Evolutionary conservation across 257 asterid species (phyloP).

Genomic region (Nicotiana paniculata): DNA sequence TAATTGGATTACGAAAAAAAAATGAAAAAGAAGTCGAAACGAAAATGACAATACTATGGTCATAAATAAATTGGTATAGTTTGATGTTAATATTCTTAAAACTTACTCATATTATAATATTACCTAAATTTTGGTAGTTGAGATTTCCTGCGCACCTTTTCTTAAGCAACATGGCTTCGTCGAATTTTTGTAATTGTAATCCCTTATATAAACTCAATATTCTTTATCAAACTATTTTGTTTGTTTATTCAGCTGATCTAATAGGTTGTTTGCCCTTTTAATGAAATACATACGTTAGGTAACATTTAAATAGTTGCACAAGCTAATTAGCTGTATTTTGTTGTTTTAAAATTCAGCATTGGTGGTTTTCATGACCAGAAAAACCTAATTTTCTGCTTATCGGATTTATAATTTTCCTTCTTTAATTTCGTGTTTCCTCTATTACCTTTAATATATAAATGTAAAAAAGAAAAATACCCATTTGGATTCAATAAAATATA

Average conservation of each 20-base stretch:
- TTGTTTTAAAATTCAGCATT: not conserved
- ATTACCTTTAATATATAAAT: not conserved
- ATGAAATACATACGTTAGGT: not conserved
- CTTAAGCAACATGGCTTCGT: no score
- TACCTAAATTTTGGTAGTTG: not conserved
- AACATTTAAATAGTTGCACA: not conserved
- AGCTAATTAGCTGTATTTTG: no score
- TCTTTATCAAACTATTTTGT: no score
- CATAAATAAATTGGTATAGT: not conserved
- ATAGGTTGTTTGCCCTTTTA: not conserved
- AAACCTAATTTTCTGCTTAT: not conserved
- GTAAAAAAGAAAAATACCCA: no score
- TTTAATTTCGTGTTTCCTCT: not conserved
- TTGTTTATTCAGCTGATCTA: not conserved
- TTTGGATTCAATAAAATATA: no score
- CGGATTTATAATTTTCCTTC: not conserved
- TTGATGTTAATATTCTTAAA: not conserved
- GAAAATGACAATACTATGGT: not conserved
- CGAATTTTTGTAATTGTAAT: no score
- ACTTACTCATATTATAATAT: not conserved
- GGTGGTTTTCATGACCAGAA: not conserved
- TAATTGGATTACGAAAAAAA: not conserved
- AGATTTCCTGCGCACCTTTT: no score
- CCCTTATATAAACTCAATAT: no score
- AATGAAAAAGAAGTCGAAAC: not conserved